A percentile compares a stretch with the other conserved stretches of the same genome.
phyloP scores from a whole-genome alignment of 352 stramenopile species.

The Pythium oligandrum region DNA sequence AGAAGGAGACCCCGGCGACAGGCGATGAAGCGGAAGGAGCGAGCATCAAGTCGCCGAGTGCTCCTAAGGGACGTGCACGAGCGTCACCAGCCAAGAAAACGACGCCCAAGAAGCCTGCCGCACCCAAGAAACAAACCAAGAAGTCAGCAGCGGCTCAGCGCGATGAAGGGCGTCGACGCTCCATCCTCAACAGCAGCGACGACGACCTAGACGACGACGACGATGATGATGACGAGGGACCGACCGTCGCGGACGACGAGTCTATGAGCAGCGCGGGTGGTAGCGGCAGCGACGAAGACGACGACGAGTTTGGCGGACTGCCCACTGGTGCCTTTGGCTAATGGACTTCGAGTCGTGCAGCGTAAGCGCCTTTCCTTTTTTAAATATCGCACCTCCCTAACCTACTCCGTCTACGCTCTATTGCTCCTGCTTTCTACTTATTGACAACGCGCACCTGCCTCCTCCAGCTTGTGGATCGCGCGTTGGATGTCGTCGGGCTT shows the following conservation, averaged over 20 bases:
- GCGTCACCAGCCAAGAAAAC: too few species aligned
- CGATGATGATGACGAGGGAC: slow-evolving; percentile 8
- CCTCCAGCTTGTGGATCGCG: slow-evolving; percentile 19
- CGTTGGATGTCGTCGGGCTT: slow-evolving; percentile 39
- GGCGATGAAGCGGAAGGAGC: too few species aligned
- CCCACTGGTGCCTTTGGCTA: slow-evolving; percentile 58
- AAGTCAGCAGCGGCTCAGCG: too few species aligned
- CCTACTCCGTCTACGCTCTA: slow-evolving; percentile 2
- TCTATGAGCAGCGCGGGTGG: slow-evolving; percentile 31
- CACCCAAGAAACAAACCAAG: too few species aligned
- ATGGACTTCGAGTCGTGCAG: background rate
- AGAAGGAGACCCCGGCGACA: too few species aligned
- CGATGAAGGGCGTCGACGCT: background rate
- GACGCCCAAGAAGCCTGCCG: too few species aligned
- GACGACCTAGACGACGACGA: slow-evolving; percentile 6
- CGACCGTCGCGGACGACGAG: slow-evolving; percentile 19
- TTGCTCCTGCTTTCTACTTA: slow-evolving; percentile 1
- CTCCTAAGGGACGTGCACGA: too few species aligned
- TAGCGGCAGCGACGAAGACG: slow-evolving; percentile 51
- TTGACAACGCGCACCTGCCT: background rate
- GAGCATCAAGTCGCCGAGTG: too few species aligned
- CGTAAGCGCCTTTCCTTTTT: too few species aligned
- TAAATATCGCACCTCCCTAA: background rate
- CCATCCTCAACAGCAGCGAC: slow-evolving; percentile 1
- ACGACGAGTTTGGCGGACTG: slow-evolving; percentile 60